These are phyloP conservation scores for Dinochytrium kinnereticum DNA, from an alignment of 371 early-diverging fungal genomes.

Conservation along the genomic window DNA sequence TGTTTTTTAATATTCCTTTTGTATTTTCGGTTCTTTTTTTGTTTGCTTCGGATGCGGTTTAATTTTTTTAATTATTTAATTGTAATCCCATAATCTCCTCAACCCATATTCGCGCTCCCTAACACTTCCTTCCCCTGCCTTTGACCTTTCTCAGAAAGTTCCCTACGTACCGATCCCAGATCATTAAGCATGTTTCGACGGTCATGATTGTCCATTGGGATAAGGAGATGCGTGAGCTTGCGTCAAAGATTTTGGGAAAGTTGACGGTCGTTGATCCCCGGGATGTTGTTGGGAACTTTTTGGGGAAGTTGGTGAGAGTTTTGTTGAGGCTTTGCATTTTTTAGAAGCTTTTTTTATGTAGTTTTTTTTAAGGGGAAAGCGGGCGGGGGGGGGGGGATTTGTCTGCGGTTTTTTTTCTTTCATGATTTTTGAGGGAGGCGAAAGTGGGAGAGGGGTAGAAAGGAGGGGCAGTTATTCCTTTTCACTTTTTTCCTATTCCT, in stretches of 20 bases:
- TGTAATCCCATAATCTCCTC: not conserved
- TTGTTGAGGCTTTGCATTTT: not conserved
- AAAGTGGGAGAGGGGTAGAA: too few relatives aligned
- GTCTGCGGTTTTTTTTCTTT: not conserved
- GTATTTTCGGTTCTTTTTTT: conserved; percentile 8
- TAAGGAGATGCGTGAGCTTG: conserved; percentile 73
- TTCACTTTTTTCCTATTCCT: too few relatives aligned
- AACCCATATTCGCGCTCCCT: not conserved
- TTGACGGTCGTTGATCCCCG: conserved; percentile 45
- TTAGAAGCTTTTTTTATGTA: conserved; percentile 3
- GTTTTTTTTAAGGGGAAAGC: too few relatives aligned
- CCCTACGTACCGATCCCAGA: conserved; percentile 70
- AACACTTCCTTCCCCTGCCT: too few relatives aligned
- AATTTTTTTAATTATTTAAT: not conserved
- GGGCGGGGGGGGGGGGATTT: too few relatives aligned
- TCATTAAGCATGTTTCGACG: conserved; percentile 73
- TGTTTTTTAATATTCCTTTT: not conserved
- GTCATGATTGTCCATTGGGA: conserved; percentile 87
- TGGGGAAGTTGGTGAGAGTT: conserved; percentile 33
- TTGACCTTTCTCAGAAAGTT: conserved; percentile 54
- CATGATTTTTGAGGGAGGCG: not conserved
- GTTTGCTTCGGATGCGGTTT: not conserved
- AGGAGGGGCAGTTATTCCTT: too few relatives aligned
- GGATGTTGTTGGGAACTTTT: conserved; percentile 17
- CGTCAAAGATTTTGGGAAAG: conserved; percentile 69